These are phyloP conservation scores for Arthrobotrys iridis DNA, from an alignment of 2,329 filamentous ascomycete species.

Conservation along the genomic window DNA sequence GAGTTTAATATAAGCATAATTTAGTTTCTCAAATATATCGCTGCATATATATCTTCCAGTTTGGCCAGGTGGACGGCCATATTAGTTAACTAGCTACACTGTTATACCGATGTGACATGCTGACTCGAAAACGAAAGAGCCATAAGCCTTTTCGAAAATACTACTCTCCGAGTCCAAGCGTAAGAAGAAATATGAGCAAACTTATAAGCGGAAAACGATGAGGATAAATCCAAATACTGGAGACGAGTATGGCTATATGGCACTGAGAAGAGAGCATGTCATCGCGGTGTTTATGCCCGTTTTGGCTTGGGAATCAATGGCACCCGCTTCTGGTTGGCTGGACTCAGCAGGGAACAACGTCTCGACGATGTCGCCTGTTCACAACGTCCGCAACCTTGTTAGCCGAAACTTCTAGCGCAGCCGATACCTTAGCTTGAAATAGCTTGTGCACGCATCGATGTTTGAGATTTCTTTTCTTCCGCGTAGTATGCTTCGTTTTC, in stretches of 20 bases:
- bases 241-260: constrained; percentile 2
- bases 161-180: constrained; percentile 21
- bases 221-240: constrained; percentile 1
- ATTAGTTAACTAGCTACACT: constrained; percentile 1
- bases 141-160: constrained; percentile 1
- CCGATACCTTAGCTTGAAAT: constrained; percentile 17
- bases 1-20: constrained; percentile 10
- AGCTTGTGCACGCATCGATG: constrained; percentile 29
- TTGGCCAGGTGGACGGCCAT: neutral
- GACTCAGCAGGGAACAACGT: constrained; percentile 6
- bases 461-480: constrained; percentile 15
- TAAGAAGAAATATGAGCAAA: neutral
- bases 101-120: constrained; percentile 24
- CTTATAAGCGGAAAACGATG: neutral
- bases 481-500: constrained; percentile 18
- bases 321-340: neutral
- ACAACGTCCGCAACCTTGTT: neutral
- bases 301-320: neutral
- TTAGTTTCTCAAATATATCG: too few species aligned
- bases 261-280: constrained; percentile 22
- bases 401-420: constrained; percentile 21
- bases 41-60: neutral
- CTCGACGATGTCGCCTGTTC: neutral
- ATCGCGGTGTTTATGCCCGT: constrained; percentile 21
- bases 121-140: constrained; percentile 7